These are phyloP conservation scores for Scedosporium dehoogii DNA, from an alignment of 2,329 filamentous ascomycete species.

Conservation along the genomic window DNA sequence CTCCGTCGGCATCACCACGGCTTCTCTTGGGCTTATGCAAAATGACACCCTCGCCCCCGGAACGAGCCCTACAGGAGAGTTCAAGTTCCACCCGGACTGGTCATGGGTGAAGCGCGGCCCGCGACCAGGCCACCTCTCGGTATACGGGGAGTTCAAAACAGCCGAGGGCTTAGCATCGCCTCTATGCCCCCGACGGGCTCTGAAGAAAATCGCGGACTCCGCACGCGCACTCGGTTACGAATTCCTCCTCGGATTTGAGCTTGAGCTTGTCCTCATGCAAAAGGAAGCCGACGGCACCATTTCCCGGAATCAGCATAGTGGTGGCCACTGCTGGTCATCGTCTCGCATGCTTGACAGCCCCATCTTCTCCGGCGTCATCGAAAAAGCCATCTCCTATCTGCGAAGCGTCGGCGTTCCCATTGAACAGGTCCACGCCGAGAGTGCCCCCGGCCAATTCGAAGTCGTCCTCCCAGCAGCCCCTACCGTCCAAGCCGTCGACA, in stretches of 20 bases:
- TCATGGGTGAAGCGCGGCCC: conserved; percentile 49
- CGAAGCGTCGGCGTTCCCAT: conserved; percentile 53
- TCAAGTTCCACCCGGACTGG: conserved; percentile 57
- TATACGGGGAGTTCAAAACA: conserved; percentile 57
- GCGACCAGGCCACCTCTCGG: conserved; percentile 50
- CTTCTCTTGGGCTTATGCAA: conserved; percentile 56
- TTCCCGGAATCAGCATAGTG: conserved; percentile 22
- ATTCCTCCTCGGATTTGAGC: conserved; percentile 68
- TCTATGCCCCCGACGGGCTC: conserved; percentile 56
- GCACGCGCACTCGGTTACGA: conserved; percentile 42
- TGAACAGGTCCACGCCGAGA: conserved; percentile 67
- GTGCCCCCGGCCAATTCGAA: conserved; percentile 66
- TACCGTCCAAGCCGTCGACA: conserved; percentile 61
- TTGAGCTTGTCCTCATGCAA: conserved; percentile 66
- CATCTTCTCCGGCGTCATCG: conserved; percentile 45
- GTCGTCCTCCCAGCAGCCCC: conserved; percentile 56
- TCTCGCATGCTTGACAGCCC: conserved; percentile 53
- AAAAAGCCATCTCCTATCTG: conserved; percentile 54
- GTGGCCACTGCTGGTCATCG: conserved; percentile 62
- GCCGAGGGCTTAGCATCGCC: conserved; percentile 37
- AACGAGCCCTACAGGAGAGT: conserved; percentile 51
- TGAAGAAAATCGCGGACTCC: conserved; percentile 43
- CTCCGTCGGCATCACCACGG: conserved; percentile 52
- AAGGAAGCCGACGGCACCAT: conserved; percentile 21
- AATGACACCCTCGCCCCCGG: conserved; percentile 49